phyloP scores from a whole-genome alignment of 352 stramenopile genomes.

The Phytophthora lateralis region DNA sequence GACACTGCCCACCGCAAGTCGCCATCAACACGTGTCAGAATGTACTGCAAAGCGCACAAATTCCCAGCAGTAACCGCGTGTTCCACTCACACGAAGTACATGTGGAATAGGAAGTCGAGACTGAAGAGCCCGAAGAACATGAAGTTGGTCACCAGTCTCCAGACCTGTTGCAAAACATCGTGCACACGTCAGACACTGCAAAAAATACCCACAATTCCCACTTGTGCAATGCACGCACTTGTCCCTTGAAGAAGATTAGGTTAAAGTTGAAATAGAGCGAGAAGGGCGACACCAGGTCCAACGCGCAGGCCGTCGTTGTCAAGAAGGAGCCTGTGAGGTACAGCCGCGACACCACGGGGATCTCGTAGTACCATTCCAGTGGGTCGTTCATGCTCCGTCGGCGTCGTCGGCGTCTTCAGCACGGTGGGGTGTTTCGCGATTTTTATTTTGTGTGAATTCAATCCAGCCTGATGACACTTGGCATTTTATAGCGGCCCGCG shows the following conservation, averaged over 20 bases:
- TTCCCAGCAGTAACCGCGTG: background rate
- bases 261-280: slow-evolving; percentile 95
- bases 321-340: slow-evolving; percentile 98
- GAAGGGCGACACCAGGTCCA: slow-evolving; percentile 98
- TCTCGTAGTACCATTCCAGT: slow-evolving; percentile 98
- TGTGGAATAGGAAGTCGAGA: slow-evolving; percentile 99
- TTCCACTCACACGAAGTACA: slow-evolving; percentile 97
- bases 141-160: slow-evolving; percentile 98
- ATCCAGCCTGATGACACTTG: slow-evolving; percentile 47
- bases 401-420: too few species aligned
- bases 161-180: slow-evolving; percentile 62
- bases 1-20: slow-evolving; percentile 48
- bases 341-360: slow-evolving; percentile 96
- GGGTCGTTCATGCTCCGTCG: slow-evolving; percentile 82
- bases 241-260: slow-evolving; percentile 97
- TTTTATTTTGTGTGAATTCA: too few species aligned
- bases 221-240: slow-evolving; percentile 68
- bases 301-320: slow-evolving; percentile 94
- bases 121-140: slow-evolving; percentile 99
- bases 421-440: too few species aligned
- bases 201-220: background rate
- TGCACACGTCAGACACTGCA: background rate
- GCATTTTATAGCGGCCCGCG: slow-evolving; percentile 19
- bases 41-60: background rate
- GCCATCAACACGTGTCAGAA: slow-evolving; percentile 6